A percentile compares a stretch with the other conserved stretches of the same genome.
These are phyloP conservation scores for Cordyceps militaris DNA, from an alignment of 2,329 filamentous ascomycete genomes.

Conservation along the genomic window DNA sequence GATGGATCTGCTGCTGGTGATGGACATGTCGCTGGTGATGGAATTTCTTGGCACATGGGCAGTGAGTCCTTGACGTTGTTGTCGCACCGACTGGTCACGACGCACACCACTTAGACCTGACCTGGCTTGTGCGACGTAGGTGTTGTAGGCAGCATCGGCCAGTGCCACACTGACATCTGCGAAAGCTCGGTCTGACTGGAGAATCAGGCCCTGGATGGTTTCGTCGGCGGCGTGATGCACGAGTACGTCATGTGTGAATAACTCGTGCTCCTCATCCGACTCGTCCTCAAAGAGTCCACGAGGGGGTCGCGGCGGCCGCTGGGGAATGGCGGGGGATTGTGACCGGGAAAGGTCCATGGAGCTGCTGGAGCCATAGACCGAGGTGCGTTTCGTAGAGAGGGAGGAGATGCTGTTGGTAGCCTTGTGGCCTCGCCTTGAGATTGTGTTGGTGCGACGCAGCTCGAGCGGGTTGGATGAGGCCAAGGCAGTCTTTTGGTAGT, in stretches of 20 bases:
- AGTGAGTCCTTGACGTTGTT: background rate
- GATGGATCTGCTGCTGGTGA: background rate
- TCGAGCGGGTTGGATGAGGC: background rate
- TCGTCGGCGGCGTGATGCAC: constrained; percentile 15
- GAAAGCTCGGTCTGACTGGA: constrained; percentile 45
- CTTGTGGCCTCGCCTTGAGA: background rate
- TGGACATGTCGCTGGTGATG: background rate
- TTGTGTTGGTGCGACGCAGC: background rate
- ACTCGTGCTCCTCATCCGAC: background rate
- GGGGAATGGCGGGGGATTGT: background rate
- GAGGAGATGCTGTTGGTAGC: constrained; percentile 2
- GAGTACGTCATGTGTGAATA: background rate
- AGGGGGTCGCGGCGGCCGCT: constrained; percentile 7
- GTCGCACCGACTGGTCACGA: constrained; percentile 1
- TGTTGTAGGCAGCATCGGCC: constrained; percentile 26
- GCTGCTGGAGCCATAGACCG: background rate
- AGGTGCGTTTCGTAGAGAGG: background rate
- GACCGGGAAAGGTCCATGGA: background rate
- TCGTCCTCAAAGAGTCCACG: constrained; percentile 10
- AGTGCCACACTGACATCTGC: constrained; percentile 37
- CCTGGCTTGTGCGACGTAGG: background rate
- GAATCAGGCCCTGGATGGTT: constrained; percentile 39
- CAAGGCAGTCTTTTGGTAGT: background rate
- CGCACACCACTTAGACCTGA: background rate
- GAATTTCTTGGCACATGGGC: background rate